Evolutionary conservation across 371 early-diverging fungal species (phyloP).

Genomic region (Mortierella sp.): DNA sequence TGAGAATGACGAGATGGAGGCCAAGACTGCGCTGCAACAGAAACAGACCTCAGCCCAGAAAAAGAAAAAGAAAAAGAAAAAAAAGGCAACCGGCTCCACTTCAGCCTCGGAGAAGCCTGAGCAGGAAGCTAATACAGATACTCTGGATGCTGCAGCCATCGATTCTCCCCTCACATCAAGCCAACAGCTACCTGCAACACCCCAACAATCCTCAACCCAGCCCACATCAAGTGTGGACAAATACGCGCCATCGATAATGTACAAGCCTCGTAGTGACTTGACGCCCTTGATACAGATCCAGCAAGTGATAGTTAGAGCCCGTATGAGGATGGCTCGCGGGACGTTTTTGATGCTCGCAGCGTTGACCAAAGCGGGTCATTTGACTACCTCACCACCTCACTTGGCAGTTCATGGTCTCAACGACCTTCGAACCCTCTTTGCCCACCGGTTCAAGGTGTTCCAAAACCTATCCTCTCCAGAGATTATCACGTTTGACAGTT

Average conservation of each 20-base stretch:
- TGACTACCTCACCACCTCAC: slow-evolving; percentile 53
- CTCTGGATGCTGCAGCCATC: background rate
- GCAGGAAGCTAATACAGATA: background rate
- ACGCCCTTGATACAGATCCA: slow-evolving; percentile 27
- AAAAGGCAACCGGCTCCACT: background rate
- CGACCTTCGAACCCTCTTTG: slow-evolving; percentile 63
- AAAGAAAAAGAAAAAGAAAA: slow-evolving; percentile 23
- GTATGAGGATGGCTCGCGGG: slow-evolving; percentile 21
- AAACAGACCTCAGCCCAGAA: background rate
- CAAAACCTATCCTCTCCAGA: slow-evolving; percentile 59
- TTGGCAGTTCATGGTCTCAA: slow-evolving; percentile 57
- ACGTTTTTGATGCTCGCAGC: slow-evolving; percentile 40
- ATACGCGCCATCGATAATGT: no score
- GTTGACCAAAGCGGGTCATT: slow-evolving; percentile 55
- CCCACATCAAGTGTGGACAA: no score
- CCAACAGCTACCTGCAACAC: background rate
- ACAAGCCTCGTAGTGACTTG: no score
- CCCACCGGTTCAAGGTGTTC: slow-evolving; percentile 72
- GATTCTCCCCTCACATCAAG: background rate
- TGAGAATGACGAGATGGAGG: slow-evolving; percentile 6
- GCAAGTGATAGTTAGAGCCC: slow-evolving; percentile 11
- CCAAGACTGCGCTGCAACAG: background rate
- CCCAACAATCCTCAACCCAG: slow-evolving; percentile 1
- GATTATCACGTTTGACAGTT: slow-evolving; percentile 53
- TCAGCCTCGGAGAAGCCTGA: background rate